These are phyloP conservation scores for Pisolithus marmoratus DNA, from an alignment of 768 basidiomycete genomes.

Conservation along the genomic window DNA sequence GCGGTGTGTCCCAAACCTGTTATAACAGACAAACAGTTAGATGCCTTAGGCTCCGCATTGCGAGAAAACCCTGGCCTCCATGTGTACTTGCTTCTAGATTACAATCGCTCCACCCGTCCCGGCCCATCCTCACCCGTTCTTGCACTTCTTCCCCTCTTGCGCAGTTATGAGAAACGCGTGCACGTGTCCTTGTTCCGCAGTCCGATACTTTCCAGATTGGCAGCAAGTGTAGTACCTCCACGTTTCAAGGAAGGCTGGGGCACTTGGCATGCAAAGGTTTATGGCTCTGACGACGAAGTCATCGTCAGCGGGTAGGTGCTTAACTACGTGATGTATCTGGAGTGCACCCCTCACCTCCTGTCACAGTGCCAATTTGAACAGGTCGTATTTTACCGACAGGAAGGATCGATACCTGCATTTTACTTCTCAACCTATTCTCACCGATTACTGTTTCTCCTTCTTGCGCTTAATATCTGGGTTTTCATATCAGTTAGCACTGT, in stretches of 20 bases:
- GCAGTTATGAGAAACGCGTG: slow-evolving; percentile 66
- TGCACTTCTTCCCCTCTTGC: slow-evolving; percentile 65
- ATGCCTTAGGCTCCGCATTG: slow-evolving; percentile 57
- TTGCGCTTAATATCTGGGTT: slow-evolving; percentile 61
- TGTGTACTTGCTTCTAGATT: slow-evolving; percentile 72
- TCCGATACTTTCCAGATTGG: slow-evolving; percentile 71
- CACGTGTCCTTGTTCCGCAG: slow-evolving; percentile 82
- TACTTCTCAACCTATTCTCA: slow-evolving; percentile 48
- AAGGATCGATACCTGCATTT: slow-evolving; percentile 94
- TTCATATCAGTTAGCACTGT: slow-evolving; percentile 47
- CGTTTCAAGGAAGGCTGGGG: slow-evolving; percentile 99
- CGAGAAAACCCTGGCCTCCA: slow-evolving; percentile 52
- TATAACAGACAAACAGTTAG: slow-evolving; percentile 48
- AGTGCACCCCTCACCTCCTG: neutral
- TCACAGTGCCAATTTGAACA: slow-evolving; percentile 83
- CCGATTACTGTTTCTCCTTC: slow-evolving; percentile 83
- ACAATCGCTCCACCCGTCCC: slow-evolving; percentile 72
- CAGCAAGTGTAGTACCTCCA: slow-evolving; percentile 76
- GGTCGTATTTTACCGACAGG: slow-evolving; percentile 90
- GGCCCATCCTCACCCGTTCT: slow-evolving; percentile 63
- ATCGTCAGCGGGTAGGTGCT: slow-evolving; percentile 82
- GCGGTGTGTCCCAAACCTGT: neutral
- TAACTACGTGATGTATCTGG: neutral
- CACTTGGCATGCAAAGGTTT: slow-evolving; percentile 96
- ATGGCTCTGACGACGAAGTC: slow-evolving; percentile 88